Conservation (phyloP, 2,329 filamentous ascomycete species). For the Lachnellula hyalina region DNA sequence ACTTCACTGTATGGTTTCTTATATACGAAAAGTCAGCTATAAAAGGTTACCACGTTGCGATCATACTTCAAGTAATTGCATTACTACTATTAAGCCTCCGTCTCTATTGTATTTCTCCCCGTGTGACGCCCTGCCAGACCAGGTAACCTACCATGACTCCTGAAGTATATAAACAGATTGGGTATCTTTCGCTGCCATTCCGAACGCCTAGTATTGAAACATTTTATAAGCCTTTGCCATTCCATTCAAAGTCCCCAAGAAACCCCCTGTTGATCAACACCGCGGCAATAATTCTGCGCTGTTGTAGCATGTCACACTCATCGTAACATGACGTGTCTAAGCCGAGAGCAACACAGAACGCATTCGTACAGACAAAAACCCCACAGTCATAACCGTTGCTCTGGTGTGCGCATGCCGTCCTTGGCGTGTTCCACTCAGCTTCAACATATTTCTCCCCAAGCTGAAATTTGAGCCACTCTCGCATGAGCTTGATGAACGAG, state of each 20-base stretch:
- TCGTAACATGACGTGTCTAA: conserved; percentile 40
- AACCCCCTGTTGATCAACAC: conserved; percentile 65
- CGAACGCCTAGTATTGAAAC: conserved; percentile 15
- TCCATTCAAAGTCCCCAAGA: conserved; percentile 47
- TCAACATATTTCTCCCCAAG: conserved; percentile 50
- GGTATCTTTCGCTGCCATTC: conserved; percentile 21
- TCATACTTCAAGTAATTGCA: no score
- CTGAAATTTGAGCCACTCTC: conserved; percentile 53
- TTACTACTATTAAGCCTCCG: no score
- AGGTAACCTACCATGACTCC: not conserved
- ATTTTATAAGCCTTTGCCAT: conserved; percentile 14
- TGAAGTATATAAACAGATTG: conserved; percentile 14
- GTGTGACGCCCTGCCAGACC: not conserved
- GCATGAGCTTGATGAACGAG: conserved; percentile 38
- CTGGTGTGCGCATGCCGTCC: conserved; percentile 50
- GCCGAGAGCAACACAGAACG: conserved; percentile 48
- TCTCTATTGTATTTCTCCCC: not conserved
- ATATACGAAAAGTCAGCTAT: no score
- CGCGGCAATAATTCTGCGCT: conserved; percentile 58
- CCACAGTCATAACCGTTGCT: conserved; percentile 69
- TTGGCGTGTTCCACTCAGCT: conserved; percentile 54
- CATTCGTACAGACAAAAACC: conserved; percentile 71
- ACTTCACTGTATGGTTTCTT: no score
- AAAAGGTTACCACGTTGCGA: no score
- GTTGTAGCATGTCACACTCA: conserved; percentile 50